A percentile compares a stretch with the other conserved stretches of the same genome.
These are phyloP conservation scores for Fusarium paranaense DNA, from an alignment of 2,329 filamentous ascomycete species.

Conservation along the genomic window DNA sequence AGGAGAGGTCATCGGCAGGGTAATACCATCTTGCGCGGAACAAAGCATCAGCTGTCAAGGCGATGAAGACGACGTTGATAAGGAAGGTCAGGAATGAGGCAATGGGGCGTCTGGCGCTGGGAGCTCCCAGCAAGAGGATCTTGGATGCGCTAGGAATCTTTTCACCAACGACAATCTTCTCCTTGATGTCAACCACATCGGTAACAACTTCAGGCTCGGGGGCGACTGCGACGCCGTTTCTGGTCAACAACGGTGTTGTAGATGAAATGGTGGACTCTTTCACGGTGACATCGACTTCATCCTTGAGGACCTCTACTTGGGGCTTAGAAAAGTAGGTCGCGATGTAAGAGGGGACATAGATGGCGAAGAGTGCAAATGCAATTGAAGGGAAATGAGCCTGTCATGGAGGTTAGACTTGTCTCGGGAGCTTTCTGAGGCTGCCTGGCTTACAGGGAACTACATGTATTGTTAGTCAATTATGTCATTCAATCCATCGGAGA, in stretches of 20 bases:
- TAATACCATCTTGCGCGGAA: slow-evolving; percentile 79
- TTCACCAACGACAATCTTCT: slow-evolving; percentile 70
- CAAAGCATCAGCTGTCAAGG: slow-evolving; percentile 80
- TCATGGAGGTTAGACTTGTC: slow-evolving; percentile 18
- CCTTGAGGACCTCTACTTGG: slow-evolving; percentile 68
- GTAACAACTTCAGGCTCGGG: slow-evolving; percentile 52
- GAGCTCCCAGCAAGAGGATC: slow-evolving; percentile 80
- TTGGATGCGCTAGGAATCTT: slow-evolving; percentile 67
- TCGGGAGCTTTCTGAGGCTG: slow-evolving; percentile 12
- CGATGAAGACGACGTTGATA: slow-evolving; percentile 77
- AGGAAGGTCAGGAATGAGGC: slow-evolving; percentile 76
- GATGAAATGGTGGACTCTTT: slow-evolving; percentile 57
- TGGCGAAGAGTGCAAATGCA: slow-evolving; percentile 71
- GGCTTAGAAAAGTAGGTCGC: slow-evolving; percentile 67
- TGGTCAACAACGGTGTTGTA: slow-evolving; percentile 43
- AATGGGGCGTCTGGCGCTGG: slow-evolving; percentile 75
- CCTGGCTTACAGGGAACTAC: slow-evolving; percentile 52
- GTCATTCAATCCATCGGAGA: neutral
- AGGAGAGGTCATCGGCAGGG: slow-evolving; percentile 80
- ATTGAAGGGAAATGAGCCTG: slow-evolving; percentile 61
- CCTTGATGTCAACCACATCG: slow-evolving; percentile 70
- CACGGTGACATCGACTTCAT: slow-evolving; percentile 68
- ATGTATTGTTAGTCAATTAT: slow-evolving; percentile 21
- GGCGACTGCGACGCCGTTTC: slow-evolving; percentile 47
- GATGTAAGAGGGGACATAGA: slow-evolving; percentile 75